Percentiles rank a stretch among this genome's conserved stretches.
Conservation (phyloP, 1,284 basidiomycete genomes). For the Moesziomyces parantarcticus region DNA sequence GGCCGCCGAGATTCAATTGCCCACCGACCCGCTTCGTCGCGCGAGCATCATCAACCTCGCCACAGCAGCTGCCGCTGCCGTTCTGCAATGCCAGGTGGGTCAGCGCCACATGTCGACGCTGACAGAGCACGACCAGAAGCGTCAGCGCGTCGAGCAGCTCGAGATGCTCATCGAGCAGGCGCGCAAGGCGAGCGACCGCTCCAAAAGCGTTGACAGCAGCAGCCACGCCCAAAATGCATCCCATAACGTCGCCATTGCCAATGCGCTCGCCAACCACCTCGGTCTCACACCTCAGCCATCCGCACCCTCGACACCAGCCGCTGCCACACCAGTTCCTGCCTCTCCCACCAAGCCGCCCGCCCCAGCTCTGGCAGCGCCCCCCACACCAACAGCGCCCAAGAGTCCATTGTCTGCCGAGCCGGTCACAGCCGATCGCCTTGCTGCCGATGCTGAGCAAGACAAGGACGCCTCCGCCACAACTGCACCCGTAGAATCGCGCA, state of each 20-base stretch:
- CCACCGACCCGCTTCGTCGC: constrained; percentile 30
- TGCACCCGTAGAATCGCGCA: background rate
- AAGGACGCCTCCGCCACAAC: background rate
- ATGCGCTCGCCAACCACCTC: constrained; percentile 28
- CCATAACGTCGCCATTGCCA: constrained; percentile 41
- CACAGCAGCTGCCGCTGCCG: constrained; percentile 41
- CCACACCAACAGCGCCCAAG: constrained; percentile 27
- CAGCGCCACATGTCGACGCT: constrained; percentile 31
- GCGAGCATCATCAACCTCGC: constrained; percentile 52
- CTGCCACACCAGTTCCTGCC: constrained; percentile 14
- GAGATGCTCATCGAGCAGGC: constrained; percentile 45
- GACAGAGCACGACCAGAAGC: constrained; percentile 42
- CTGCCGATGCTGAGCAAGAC: background rate
- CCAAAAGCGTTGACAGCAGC: constrained; percentile 25
- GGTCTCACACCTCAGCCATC: constrained; percentile 33
- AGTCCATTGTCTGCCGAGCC: constrained; percentile 28
- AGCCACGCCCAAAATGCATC: constrained; percentile 25
- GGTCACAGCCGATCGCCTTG: constrained; percentile 10
- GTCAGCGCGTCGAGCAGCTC: constrained; percentile 47
- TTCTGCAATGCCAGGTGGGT: constrained; percentile 34
- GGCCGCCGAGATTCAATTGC: constrained; percentile 31
- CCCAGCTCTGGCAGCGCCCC: constrained; percentile 12
- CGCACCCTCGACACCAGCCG: constrained; percentile 20
- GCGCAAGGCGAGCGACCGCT: constrained; percentile 35
- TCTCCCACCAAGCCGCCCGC: constrained; percentile 25